Evolutionary conservation across 129 eudicot genomes (phyloP).

Genomic region (Flaveria robusta): DNA sequence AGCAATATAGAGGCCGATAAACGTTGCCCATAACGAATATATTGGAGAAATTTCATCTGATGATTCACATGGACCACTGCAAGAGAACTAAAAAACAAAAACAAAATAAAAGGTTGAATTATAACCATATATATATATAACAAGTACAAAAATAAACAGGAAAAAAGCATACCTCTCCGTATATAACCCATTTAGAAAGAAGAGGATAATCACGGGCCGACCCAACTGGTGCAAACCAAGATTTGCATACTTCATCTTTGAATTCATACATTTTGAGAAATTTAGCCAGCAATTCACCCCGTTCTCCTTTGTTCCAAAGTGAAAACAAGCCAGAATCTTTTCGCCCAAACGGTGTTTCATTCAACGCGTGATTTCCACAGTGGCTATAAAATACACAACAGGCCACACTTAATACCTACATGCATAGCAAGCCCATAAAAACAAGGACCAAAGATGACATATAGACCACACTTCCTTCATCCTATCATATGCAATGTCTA

Average conservation of each 20-base stretch:
- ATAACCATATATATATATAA: conserved; percentile 14
- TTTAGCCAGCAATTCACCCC: conserved; percentile 69
- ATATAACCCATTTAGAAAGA: conserved; percentile 96
- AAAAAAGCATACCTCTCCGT: conserved; percentile 78
- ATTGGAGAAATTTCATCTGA: conserved; percentile 97
- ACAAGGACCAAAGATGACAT: conserved; percentile 26
- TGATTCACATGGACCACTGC: conserved; percentile 85
- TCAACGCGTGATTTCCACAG: conserved; percentile 94
- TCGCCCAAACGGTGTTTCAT: conserved; percentile 65
- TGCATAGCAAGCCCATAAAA: conserved; percentile 33
- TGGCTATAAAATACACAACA: conserved; percentile 99
- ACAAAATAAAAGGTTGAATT: not conserved
- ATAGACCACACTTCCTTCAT: conserved; percentile 6
- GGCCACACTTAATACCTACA: conserved; percentile 96
- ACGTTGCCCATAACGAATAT: conserved; percentile 97
- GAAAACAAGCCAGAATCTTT: conserved; percentile 64
- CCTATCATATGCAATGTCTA: not conserved
- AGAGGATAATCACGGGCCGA: conserved; percentile 98
- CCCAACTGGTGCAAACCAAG: conserved; percentile 99
- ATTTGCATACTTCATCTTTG: conserved; percentile 88
- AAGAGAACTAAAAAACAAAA: conserved; percentile 51
- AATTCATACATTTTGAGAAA: conserved; percentile 78
- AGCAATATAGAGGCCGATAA: conserved; percentile 96
- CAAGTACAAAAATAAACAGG: not conserved
- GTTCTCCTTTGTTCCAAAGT: conserved; percentile 79